Base-by-base conservation (phyloP, 129 eudicot genomes). In the Flaveria ramosissima region DNA sequence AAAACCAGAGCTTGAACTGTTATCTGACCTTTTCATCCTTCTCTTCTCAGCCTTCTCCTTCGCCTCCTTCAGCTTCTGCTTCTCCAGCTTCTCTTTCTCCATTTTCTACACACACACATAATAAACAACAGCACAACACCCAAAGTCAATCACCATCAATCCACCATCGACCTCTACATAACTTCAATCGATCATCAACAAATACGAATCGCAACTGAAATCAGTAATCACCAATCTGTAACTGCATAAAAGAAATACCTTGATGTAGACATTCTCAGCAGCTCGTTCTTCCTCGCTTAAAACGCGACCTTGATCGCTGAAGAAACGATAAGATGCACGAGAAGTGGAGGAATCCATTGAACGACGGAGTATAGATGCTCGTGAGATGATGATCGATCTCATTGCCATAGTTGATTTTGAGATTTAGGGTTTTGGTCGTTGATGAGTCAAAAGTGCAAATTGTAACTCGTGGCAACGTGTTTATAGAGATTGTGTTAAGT, bases 31-130 rank as follows among this genome's bases (percentile, higher is more conserved):
- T 84, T 5, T 88, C 91, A 23, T 89, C 72, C 69, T 91, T 85
- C 63, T 88, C 93, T 60, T 88, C 75, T 83, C 97, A 10, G 92
- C 90, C 65, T 85, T 91, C 88, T 89, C 97, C 74, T 88, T 87
- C 39, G 83, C 95, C 27, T 77, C 86, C 86, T 89, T 87, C 77
- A 60, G 74, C 87, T 77, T 91, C 82, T 71, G 53, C 80, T 91
- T 91, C 87, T 91, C 97, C 87, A 74, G 4, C 83, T 78, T 87
- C 83, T 91, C 97, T 80, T 55, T 86, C 86, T 91, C 97, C 95
- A 83, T 85, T 86, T 89, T 91, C 97, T 88, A 20, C 69, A 70
- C 7, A n/a, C n/a, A n/a, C n/a, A n/a, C n/a, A n/a, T n/a, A n/a
- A n/a, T n/a, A n/a, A n/a, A n/a, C n/a, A n/a, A n/a, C n/a, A n/a